phyloP scores from a whole-genome alignment of 2,329 filamentous ascomycete genomes.

The Fusarium pseudocircinatum region DNA sequence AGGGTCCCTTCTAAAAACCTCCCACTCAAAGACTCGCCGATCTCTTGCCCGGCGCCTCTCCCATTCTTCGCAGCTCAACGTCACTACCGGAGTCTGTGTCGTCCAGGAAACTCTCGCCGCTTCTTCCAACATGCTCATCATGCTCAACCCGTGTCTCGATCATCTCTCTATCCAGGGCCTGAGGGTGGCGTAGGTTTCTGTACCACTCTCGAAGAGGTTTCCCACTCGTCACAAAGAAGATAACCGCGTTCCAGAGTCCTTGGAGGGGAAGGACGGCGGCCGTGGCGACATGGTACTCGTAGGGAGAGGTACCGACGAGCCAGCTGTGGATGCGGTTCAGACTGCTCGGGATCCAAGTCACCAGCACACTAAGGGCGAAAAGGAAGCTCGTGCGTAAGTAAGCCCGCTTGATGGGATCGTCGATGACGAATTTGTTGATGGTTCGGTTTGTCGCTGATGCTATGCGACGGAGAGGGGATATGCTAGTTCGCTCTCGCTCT shows the following conservation, averaged over 20 bases:
- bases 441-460: constrained; percentile 45
- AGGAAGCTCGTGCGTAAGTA: constrained; percentile 70
- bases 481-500: background rate
- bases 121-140: constrained; percentile 13
- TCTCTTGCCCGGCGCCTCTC: constrained; percentile 39
- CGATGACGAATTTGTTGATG: constrained; percentile 47
- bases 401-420: constrained; percentile 68
- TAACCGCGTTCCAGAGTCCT: constrained; percentile 82
- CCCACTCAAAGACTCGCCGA: constrained; percentile 35
- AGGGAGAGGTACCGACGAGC: constrained; percentile 62
- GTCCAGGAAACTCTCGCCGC: constrained; percentile 42
- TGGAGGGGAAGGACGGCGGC: constrained; percentile 80
- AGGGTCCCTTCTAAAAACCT: background rate
- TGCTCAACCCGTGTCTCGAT: constrained; percentile 6
- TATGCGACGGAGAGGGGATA: constrained; percentile 30
- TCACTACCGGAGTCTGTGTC: constrained; percentile 48
- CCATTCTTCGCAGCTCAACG: constrained; percentile 47
- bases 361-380: constrained; percentile 68
- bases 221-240: constrained; percentile 76
- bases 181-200: background rate
- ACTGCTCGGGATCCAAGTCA: constrained; percentile 73
- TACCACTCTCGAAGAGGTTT: constrained; percentile 32
- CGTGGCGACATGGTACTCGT: constrained; percentile 73
- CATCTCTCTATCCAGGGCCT: constrained; percentile 25
- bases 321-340: constrained; percentile 79